phyloP scores from a whole-genome alignment of 139 green algal species.

The Asterochloris erici region DNA sequence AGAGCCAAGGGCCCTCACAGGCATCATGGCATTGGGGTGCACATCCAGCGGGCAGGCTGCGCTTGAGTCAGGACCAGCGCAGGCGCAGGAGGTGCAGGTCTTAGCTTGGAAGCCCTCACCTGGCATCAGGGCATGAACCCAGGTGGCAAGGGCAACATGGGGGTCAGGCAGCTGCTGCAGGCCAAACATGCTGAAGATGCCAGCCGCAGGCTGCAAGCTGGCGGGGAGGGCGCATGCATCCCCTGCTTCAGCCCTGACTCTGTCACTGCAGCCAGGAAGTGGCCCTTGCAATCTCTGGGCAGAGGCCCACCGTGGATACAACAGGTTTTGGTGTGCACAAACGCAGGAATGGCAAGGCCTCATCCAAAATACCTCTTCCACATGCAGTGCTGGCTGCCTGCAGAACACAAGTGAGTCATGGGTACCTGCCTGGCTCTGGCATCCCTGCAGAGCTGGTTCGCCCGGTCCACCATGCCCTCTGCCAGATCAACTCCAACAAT shows the following conservation, averaged over 20 bases:
- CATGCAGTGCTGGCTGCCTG: too few species aligned
- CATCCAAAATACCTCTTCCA: not conserved
- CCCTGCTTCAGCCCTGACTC: not conserved
- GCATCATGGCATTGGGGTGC: not conserved
- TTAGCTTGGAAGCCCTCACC: not conserved
- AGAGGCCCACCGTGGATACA: not conserved
- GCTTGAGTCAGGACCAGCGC: too few species aligned
- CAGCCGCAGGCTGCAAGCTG: constrained; percentile 5
- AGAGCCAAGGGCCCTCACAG: not conserved
- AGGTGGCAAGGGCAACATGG: constrained; percentile 17
- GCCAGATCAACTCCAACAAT: constrained; percentile 32
- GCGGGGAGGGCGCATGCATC: constrained; percentile 15
- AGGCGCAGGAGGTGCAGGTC: not conserved
- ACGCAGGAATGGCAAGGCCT: too few species aligned
- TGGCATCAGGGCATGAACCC: constrained; percentile 13
- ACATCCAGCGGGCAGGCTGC: not conserved
- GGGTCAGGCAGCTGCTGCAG: constrained; percentile 35
- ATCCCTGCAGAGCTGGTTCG: constrained; percentile 4
- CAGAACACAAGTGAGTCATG: not conserved
- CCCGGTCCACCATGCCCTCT: constrained; percentile 30
- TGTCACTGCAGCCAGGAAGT: not conserved
- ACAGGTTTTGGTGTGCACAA: too few species aligned
- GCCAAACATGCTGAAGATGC: constrained; percentile 30
- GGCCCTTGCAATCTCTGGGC: not conserved
- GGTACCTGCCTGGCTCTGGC: constrained; percentile 8